Base-by-base conservation (phyloP, 768 basidiomycete species). In the Coprinopsis marcescibilis region DNA sequence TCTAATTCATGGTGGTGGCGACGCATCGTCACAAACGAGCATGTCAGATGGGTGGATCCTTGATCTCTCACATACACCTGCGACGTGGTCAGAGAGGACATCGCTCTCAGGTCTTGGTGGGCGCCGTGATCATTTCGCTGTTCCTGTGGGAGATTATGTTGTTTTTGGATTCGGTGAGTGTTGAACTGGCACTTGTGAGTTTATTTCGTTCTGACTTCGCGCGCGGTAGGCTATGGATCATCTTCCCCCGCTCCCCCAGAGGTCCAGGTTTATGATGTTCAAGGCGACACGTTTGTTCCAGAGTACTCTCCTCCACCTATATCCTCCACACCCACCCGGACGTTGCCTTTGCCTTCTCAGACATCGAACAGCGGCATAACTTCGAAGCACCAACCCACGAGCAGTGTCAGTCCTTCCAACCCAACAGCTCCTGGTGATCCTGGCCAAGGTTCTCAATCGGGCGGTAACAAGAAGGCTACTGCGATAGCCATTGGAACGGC, bases 1-100 rank as follows among this genome's bases (percentile, higher is more conserved):
- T 17, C 63, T 92, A 46, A 78, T 94, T 13, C 86, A 90, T 17
- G 92, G 92, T 3, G 92, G 92, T 4, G 73, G 78, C 23, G 80
- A 87, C 56, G 76, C 72, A 3, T 57, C 48, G 29, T 65, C 81
- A 33, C 74, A 81, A 55, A 69, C 55, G 3, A 75, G 72, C n/a
- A 75, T 71, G 46, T 67, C 60, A 29, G 83, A 85, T 62, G 92
- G 89, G 13, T 85, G 80, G 81, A 71, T 84, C 45, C 73, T 85
- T 27, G 79, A 83, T 57, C 76, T 77, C 2, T 66, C 67, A 8
- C 66, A 70, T 55, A 70, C 57, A 46, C 77, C 81, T 2, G 77
- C 81, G 70, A 65, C 66, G 1, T 90, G 88, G 89, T 71, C 66
- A 6, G 52, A 56, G 35, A 66, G 82, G 14, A 61, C 65, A 3